Evolutionary conservation across 2,329 filamentous ascomycete species (phyloP), one percentile per base, ranked within the genome.

Genomic region (Acrodontium crateriforme): DNA sequence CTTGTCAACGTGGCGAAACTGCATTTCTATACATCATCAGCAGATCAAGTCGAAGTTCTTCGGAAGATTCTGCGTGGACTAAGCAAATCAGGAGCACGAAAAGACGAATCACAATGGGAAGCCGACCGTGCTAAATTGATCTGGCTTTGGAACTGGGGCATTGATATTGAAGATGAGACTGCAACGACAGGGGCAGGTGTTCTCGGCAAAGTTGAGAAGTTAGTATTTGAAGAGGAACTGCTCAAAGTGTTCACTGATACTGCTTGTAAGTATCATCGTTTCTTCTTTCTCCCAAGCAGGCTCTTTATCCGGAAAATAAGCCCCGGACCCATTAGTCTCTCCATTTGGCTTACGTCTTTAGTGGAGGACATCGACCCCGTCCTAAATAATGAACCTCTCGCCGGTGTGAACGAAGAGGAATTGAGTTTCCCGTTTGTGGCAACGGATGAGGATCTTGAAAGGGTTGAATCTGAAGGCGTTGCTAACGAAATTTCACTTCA

Each of bases 71-170:
- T 82, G 28, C 65, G 67, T 35, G 54, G 57, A 2, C 44, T 76
- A 13, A 55, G 53, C 25, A 62, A 62, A 12, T 13, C 28, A 30
- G 59, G 60, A 9, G 57, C 66, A 2, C 30, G 38, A 9, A 44
- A 44, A 16, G 72, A 80, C 29, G 74, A 80, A 34, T 62, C 62
- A 18, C 71, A 69, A 35, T 80, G 76, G 75, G 56, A 63, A 15
- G 61, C 58, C 29, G 64, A 69, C 9, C 65, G 78, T 32, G 66
- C 67, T 22, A 72, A 76, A 41, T 52, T 85, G 6, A 48, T 83
- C 3, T 87, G 80, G 80, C 60, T 87, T 16, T 71, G 74, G 46
- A 67, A 68, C 43, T 85, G 79, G 79, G 74, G 74, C 18, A 62
- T 63, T 14, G 60, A 67, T 34, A 55, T 38, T 9, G 47, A 55